Evolutionary conservation across 1,139 yeast species (phyloP), one percentile per base, ranked within the genome.

Genomic region (Meyerozyma guilliermondii): DNA sequence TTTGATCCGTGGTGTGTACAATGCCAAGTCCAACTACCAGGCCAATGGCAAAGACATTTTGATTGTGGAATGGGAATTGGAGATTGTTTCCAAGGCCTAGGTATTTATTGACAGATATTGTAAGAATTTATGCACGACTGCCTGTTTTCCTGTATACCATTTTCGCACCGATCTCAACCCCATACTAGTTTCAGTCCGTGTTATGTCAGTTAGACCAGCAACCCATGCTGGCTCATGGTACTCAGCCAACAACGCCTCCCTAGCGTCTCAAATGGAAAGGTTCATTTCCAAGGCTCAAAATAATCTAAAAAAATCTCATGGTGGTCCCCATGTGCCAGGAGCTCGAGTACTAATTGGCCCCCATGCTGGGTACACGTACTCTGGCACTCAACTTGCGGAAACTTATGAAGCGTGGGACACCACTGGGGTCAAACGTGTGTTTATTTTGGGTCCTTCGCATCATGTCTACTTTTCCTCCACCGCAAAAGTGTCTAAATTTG

Each of bases 161-260:
- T 26, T 10, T 26, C 13, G 28, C 13, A n/a, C 28, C 28, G 11
- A 26, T 20, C 7, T 4, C 22, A 20, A 20, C 22, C 22, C 14
- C 30, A 27, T 20, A 3, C 7, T 20, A 20, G 22, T 20, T 6
- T 5, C 22, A 20, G 7, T 20, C 22, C 22, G 4, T 20, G 18
- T 6, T 20, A 64, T 66, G 68, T 49, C 59, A 41, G 54, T 64
- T 31, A 71, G 91, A 42, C 71, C 76, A 5, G 95, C 96, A 1
- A 74, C 95, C 2, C 97, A 89, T 58, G 83, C 96, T 2, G 97
- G 97, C 1, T 64, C 87, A 2, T 92, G 98, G 98, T 92, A 92
- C 60, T 58, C 79, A 7, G 71, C 70, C 13, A 71, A 73, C 44
- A 56, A 72, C 2, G 42, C 53, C 3, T 58, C 58, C 17, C 68